Base-by-base conservation (phyloP, 164 flowering plant species). In the Aristolochia contorta region DNA sequence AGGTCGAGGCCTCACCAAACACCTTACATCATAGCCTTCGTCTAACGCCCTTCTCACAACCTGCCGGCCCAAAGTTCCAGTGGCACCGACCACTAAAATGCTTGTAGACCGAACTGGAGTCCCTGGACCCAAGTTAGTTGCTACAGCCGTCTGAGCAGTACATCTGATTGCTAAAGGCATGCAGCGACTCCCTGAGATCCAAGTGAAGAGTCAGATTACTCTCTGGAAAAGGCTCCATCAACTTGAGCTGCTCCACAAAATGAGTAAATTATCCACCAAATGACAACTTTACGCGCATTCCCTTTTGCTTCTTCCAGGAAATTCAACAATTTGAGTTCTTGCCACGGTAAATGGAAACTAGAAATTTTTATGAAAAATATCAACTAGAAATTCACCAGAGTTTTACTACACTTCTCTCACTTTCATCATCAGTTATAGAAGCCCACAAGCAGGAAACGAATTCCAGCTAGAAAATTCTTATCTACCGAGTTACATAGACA, bases 21-120 rank as follows among this genome's bases (percentile, higher is more conserved):
- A 93, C 65, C 97, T 72, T 6, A 93, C 99, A 27, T 93, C 99
- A 59, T 93, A 93, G 45, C 99, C 99, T 74, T 93, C 99, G 64
- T 93, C 97, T 25, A 93, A 67, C 2, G 97, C 98, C 22, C 94
- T 70, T 72, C 98, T 73, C 57, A 93, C 98, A 19, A 93, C 64
- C 75, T 93, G 99, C 58, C 99, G 78, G 20, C 99, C 99, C 47
- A 93, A 78, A 9, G 97, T 90, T 27, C 99, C 99, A 9, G 98
- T 93, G n/a, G 98, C 89, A 6, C 97, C 98, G 58, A 90, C 96
- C 54, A 93, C 91, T 16, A 93, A 67, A 52, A 93, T 78, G 67
- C 89, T 93, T 19, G 99, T 93, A 12, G 89, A 77, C 77, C 99
- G 78, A 12, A 93, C 86, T 16, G 99, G 96, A 4, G 99, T 93